Conservation (phyloP, 768 basidiomycete genomes). For the Podaxis sp. region DNA sequence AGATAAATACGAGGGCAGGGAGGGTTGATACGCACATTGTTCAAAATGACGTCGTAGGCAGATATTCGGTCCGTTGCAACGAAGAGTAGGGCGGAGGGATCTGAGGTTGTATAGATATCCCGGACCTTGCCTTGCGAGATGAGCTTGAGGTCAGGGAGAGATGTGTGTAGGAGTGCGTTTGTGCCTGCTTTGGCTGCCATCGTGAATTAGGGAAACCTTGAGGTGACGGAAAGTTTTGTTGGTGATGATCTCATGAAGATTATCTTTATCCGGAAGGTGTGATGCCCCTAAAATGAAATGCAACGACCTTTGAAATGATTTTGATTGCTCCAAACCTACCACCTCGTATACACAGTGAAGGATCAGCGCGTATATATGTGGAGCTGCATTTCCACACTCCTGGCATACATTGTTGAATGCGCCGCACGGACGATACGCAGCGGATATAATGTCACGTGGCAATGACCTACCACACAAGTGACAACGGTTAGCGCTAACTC, state of each 20-base stretch:
- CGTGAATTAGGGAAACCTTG: background rate
- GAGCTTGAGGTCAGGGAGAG: conserved; percentile 59
- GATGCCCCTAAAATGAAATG: background rate
- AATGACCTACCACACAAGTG: too few species aligned
- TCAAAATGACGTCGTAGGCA: conserved; percentile 93
- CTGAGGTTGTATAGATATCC: conserved; percentile 84
- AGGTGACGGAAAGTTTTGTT: background rate
- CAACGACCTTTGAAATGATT: background rate
- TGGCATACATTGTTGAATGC: too few species aligned
- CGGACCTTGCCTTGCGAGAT: conserved; percentile 94
- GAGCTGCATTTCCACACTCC: too few species aligned
- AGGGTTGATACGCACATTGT: conserved; percentile 64
- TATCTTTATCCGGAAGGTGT: background rate
- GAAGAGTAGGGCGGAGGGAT: conserved; percentile 77
- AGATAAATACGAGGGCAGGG: background rate
- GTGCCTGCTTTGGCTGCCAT: background rate
- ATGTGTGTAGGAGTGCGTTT: background rate
- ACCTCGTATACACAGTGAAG: background rate
- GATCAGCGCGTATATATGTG: background rate
- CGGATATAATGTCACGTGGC: too few species aligned
- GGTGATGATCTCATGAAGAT: background rate
- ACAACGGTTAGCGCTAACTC: too few species aligned
- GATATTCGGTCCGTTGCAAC: conserved; percentile 96
- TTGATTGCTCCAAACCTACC: too few species aligned
- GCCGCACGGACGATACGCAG: too few species aligned